These are phyloP conservation scores for Lodderomyces jiufengensis DNA, from an alignment of 1,139 yeast genomes.

Conservation along the genomic window DNA sequence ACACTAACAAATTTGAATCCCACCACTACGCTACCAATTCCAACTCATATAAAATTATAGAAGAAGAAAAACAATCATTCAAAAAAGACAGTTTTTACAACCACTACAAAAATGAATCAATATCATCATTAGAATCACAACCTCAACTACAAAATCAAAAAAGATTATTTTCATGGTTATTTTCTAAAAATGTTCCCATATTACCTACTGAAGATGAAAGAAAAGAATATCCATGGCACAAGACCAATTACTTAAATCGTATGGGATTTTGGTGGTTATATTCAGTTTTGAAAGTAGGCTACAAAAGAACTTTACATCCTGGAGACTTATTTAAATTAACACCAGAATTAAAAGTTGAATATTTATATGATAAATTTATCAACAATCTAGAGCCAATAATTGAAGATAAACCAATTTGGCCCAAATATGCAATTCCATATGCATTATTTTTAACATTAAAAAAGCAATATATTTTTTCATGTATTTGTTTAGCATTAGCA, in stretches of 20 bases:
- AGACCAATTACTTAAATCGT: conserved; percentile 22
- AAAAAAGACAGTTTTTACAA: too few relatives aligned
- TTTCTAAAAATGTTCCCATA: conserved; percentile 35
- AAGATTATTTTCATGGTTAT: conserved; percentile 31
- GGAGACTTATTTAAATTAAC: conserved; percentile 39
- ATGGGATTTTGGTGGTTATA: conserved; percentile 40
- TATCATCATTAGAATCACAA: conserved; percentile 9
- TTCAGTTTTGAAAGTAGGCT: conserved; percentile 40
- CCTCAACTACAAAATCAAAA: conserved; percentile 23
- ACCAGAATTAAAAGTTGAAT: conserved; percentile 37
- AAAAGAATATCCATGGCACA: conserved; percentile 35
- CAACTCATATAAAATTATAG: too few relatives aligned
- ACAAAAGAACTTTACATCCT: conserved; percentile 40
- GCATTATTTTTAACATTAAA: conserved; percentile 37
- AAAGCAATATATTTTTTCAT: conserved; percentile 33
- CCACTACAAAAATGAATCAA: too few relatives aligned
- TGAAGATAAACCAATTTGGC: conserved; percentile 26
- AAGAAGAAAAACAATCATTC: too few relatives aligned
- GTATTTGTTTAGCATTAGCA: conserved; percentile 34
- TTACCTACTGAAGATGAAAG: conserved; percentile 37
- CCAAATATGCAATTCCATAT: conserved; percentile 30
- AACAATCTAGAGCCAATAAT: conserved; percentile 11
- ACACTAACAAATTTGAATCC: too few relatives aligned
- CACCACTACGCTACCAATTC: too few relatives aligned
- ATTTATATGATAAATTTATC: conserved; percentile 28